Conservation (phyloP, 2,329 filamentous ascomycete genomes). For the Fusarium duplospermum region DNA sequence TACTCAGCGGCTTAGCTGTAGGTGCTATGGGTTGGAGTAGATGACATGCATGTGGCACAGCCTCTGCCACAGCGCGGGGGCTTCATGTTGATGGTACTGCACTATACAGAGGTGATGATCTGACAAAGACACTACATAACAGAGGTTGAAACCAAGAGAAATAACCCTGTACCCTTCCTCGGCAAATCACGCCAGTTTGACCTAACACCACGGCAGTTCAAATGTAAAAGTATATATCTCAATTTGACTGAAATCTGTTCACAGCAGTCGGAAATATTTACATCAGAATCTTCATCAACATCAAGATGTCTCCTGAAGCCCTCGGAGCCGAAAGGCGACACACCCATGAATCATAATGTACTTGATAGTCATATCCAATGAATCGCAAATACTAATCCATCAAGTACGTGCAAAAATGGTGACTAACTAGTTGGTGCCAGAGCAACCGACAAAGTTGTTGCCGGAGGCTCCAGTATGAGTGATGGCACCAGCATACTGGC, state of each 20-base stretch:
- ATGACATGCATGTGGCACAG: background rate
- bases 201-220: background rate
- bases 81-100: background rate
- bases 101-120: background rate
- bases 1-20: background rate
- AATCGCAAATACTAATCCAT: accelerated
- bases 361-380: background rate
- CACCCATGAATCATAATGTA: background rate
- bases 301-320: background rate
- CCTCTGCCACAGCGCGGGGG: background rate
- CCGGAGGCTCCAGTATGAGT: conserved; percentile 78
- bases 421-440: conserved; percentile 49
- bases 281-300: background rate
- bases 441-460: conserved; percentile 75
- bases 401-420: background rate
- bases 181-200: background rate
- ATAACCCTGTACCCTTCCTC: background rate
- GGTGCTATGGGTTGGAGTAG: background rate
- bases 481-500: conserved; percentile 71
- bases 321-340: background rate
- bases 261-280: background rate
- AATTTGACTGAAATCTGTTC: background rate
- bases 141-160: background rate
- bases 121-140: background rate
- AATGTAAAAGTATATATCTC: background rate